Evolutionary conservation across 129 eudicot species (phyloP), one percentile per base, ranked within the genome.

Genomic region (Lonicera japonica): DNA sequence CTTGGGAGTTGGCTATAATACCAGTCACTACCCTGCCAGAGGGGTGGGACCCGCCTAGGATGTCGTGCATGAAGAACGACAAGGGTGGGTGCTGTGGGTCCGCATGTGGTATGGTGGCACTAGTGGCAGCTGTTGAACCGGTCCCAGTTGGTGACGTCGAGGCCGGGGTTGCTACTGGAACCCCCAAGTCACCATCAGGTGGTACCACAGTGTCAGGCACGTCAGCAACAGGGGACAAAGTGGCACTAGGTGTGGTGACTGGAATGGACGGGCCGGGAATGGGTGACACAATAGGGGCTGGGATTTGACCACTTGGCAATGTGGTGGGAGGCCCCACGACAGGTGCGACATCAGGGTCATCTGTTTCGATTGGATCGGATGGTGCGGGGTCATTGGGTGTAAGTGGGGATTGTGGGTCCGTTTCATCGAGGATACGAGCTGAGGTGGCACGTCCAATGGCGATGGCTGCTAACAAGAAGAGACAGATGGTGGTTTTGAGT

Each of bases 1-100:
- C 90, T 0, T 78, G 70, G 1, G 90, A 67, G 70, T 71, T 92
- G 25, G 98, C 91, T 60, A 87, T 79, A 6, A 92, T 73, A 5
- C 98, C 0, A n/a, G 98, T 80, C 18, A 92, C 98, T 15, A 80
- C 96, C 64, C 98, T 70, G 38, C 98, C 91, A 4, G 98, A 79
- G 13, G 98, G 88, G 25, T 82, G 95, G 21, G 95, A 66, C n/a
- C n/a, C n/a, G n/a, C n/a, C n/a, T n/a, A n/a, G n/a, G n/a, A n/a
- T n/a, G n/a, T n/a, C n/a, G n/a, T 92, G 98, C 98, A 92, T 92
- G 60, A 79, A 92, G 78, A 92, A 92, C 48, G 86, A 74, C 29
- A 92, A 9, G 0, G 82, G 55, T 0, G 92, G 43, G 43, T 5
- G 43, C 43, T 38, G 43, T 38, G 43, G 83, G 73, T 77, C 85